Evolutionary conservation across 306 rosid species (phyloP), one percentile per base, ranked within the genome.

Genomic region (Albizia julibrissin): DNA sequence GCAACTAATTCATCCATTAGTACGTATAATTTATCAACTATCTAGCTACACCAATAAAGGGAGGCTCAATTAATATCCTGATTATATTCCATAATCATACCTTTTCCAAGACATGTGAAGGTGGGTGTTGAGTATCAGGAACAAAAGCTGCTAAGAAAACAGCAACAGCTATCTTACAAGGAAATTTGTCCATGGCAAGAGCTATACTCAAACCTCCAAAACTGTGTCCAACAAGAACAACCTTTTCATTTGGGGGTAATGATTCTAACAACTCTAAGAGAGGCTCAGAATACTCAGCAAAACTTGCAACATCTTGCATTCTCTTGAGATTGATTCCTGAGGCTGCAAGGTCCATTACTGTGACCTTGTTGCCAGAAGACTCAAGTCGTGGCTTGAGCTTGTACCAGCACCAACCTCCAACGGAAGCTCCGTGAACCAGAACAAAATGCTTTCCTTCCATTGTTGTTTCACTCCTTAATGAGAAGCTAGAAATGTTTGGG

Each of bases 401-500:
- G 88, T 85, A 89, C 98, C 97, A 94, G 43, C 88, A 3, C 97
- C 97, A 94, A 18, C 93, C 93, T 0, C 97, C 97, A 70, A 88
- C 92, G 82, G 94, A 74, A 9, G 88, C 89, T 5, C 95, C 95
- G 34, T 94, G 97, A 21, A 94, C 91, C 29, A 92, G 72, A n/a
- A 94, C 89, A 80, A 11, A 46, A 46, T 46, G 52, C 18, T 46
- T 46, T 46, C 52, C 52, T 46, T 46, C 52, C 52, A 46, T 46
- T 46, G 52, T 46, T 43, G 11, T 46, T 46, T 14, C 52, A 44
- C 19, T 46, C 14, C 52, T 13, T 13, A 5, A 46, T 14, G 18
- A 46, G 18, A 46, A 12, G 52, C 18, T 10, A 2, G 52, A 13
- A 15, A 46, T 46, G 14, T 43, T 13, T 46, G 52, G 52, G 52